A percentile compares a stretch with the other conserved stretches of the same genome.
These are phyloP conservation scores for Brassica nigra DNA, from an alignment of 345 rosid genomes.

Conservation along the genomic window DNA sequence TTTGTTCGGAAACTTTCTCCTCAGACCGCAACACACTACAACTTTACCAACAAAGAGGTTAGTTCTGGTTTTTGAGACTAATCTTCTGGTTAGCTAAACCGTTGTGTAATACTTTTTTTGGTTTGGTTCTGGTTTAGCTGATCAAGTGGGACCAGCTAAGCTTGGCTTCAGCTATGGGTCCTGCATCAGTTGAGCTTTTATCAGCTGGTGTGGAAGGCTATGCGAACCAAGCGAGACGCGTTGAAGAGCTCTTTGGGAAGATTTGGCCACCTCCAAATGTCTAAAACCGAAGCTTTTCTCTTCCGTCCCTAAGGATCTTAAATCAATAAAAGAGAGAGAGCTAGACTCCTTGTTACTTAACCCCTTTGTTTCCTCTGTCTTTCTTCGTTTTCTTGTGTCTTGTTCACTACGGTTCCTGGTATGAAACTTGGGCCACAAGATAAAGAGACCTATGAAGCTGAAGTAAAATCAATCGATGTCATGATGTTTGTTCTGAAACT, in stretches of 20 bases:
- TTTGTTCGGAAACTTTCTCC: conserved; percentile 70
- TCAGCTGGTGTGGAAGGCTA: conserved; percentile 80
- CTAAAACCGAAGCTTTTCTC: conserved; percentile 33
- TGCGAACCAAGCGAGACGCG: conserved; percentile 67
- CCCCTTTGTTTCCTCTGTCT: background rate
- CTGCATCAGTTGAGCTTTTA: conserved; percentile 87
- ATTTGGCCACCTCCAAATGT: conserved; percentile 99
- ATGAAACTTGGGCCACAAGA: conserved; percentile 24
- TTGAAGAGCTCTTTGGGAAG: conserved; percentile 78
- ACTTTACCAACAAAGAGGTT: conserved; percentile 83
- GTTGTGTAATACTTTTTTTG: background rate
- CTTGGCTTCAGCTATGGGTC: conserved; percentile 82
- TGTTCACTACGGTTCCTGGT: conserved; percentile 1
- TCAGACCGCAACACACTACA: conserved; percentile 65
- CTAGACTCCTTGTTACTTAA: conserved; percentile 17
- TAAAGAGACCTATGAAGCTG: conserved; percentile 1
- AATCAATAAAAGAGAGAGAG: conserved; percentile 42
- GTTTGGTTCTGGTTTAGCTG: conserved; percentile 51
- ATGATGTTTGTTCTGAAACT: background rate
- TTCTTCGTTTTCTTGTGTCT: conserved; percentile 6
- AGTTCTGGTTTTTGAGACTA: conserved; percentile 27
- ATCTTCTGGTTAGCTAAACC: background rate
- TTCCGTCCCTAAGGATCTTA: background rate
- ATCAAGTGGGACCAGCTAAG: conserved; percentile 80
- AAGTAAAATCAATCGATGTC: background rate